phyloP scores from a whole-genome alignment of 2,329 filamentous ascomycete genomes.

The Aspergillus japonicus region DNA sequence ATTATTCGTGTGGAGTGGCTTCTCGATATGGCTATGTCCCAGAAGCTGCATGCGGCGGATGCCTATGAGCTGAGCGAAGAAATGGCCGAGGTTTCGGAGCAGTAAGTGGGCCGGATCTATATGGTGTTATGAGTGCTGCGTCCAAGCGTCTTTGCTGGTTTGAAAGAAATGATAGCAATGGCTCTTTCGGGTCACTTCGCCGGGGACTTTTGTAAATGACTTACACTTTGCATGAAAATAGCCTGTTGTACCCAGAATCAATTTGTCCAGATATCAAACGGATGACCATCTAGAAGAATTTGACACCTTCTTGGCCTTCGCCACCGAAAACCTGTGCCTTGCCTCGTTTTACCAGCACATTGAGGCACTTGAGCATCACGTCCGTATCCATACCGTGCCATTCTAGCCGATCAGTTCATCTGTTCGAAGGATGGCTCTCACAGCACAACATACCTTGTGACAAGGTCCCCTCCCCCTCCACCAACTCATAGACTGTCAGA shows the following conservation, averaged over 20 bases:
- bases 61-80: conserved; percentile 53
- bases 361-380: conserved; percentile 74
- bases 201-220: conserved; percentile 16
- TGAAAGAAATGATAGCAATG: conserved; percentile 3
- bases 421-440: not conserved
- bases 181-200: conserved; percentile 5
- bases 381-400: conserved; percentile 87
- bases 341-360: conserved; percentile 80
- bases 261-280: not conserved
- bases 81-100: conserved; percentile 25
- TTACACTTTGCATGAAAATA: conserved; percentile 12
- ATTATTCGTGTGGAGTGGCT: conserved; percentile 89
- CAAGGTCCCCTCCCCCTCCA: conserved; percentile 76
- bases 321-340: conserved; percentile 92
- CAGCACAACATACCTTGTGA: conserved; percentile 57
- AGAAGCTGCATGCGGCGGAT: conserved; percentile 69
- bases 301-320: conserved; percentile 86
- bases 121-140: conserved; percentile 7
- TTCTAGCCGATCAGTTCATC: conserved; percentile 51
- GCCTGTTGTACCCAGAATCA: conserved; percentile 1
- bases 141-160: conserved; percentile 1
- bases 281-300: conserved; percentile 66
- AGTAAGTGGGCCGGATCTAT: conserved; percentile 7
- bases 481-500: conserved; percentile 87
- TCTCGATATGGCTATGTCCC: conserved; percentile 82